Percentiles rank a stretch among this genome's conserved stretches.
These are phyloP conservation scores for Diplocarpon mali DNA, from an alignment of 2,329 filamentous ascomycete species.

Conservation along the genomic window DNA sequence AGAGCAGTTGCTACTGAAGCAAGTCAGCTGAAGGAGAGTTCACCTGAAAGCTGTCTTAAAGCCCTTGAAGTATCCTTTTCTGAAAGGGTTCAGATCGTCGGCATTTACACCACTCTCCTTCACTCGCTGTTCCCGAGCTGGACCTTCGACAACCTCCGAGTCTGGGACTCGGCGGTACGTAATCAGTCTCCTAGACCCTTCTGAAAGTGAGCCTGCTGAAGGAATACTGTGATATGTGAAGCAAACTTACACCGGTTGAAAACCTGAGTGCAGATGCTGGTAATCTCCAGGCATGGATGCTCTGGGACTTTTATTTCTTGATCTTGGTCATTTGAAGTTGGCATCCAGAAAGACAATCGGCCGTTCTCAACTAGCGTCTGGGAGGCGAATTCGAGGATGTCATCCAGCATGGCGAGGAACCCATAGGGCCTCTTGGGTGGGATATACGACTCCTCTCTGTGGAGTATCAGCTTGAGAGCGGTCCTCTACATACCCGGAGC, in stretches of 20 bases:
- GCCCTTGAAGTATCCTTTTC: constrained; percentile 38
- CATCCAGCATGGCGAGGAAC: constrained; percentile 80
- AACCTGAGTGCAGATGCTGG: constrained; percentile 68
- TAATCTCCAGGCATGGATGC: constrained; percentile 63
- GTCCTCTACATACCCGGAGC: constrained; percentile 21
- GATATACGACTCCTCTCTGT: constrained; percentile 55
- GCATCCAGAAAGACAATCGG: constrained; percentile 92
- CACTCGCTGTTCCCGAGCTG: constrained; percentile 21
- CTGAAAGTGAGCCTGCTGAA: constrained; percentile 10
- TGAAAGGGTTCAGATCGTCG: constrained; percentile 57
- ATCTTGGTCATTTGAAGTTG: constrained; percentile 71
- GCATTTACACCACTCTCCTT: constrained; percentile 39
- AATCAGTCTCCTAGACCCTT: constrained; percentile 79
- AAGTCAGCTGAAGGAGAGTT: not conserved
- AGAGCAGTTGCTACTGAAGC: too few relatives aligned
- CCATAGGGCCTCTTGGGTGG: constrained; percentile 88
- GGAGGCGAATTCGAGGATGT: constrained; percentile 75
- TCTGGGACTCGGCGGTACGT: constrained; percentile 69
- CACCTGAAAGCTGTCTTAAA: constrained; percentile 26
- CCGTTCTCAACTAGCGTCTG: constrained; percentile 67
- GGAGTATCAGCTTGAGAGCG: not conserved
- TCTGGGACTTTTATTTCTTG: constrained; percentile 65
- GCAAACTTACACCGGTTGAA: constrained; percentile 73
- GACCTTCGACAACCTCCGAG: constrained; percentile 34
- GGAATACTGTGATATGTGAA: not conserved